Base-by-base conservation (phyloP, 805 yeast species). In the Saccharomycopsis synnaedendra region DNA sequence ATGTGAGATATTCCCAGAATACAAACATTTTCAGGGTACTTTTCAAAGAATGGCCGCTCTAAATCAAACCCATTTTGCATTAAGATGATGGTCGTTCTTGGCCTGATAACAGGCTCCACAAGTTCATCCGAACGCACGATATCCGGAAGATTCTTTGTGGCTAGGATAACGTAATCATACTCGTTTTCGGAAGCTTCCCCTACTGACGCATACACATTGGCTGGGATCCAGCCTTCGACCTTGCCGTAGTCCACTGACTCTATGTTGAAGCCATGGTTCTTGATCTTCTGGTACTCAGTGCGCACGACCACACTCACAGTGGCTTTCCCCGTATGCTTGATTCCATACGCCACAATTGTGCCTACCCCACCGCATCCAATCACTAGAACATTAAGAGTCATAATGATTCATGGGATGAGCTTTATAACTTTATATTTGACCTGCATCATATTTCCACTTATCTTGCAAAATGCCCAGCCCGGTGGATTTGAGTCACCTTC, bases 331-430 rank as follows among this genome's bases (percentile, higher is more conserved):
- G 71, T 66, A 39, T 61, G 59, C 54, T 68, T 70, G 33, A 86
- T 66, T 0, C 85, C 76, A 43, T 80, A 71, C 0, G 94, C 85
- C 3, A 82, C 80, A 35, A 86, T 74, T 19, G 86, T 72, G 38
- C 96, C 96, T 7, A 86, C 90, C 38, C 94, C 95, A n/a, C 95
- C 96, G 40, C 86, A 74, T 8, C 95, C 95, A 38, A 85, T 72
- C 8, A 85, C 66, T 7, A 85, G 66, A 27, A 80, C 77, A 44
- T 68, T 61, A 7, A 39, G 41, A n/a, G 5, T 43, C 7, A 33
- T 5, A 40, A 43, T 42, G 27, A 19, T 19, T 19, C 19, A 35
- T n/a, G 38, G n/a, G 38, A 3, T n/a, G n/a, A 35, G 38, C 19
- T 19, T 19, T 19, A 19, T 19, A 19, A 19, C 19, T 8, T 8